Evolutionary conservation across 495 filamentous ascomycete species (phyloP).

Genomic region (Annulohypoxylon maeteangense): DNA sequence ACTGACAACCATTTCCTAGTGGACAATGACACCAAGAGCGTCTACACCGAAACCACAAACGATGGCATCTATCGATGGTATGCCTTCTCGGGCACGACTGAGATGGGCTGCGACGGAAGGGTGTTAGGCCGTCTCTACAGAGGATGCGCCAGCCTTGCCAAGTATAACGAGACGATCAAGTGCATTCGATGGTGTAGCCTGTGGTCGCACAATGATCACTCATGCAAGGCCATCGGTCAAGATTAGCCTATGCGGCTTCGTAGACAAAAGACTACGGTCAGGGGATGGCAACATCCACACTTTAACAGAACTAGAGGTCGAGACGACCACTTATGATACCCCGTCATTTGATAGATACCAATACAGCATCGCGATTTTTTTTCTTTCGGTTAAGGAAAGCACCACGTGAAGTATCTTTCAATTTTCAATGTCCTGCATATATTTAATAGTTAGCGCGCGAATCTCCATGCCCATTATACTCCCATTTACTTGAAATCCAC

Average conservation of each 20-base stretch:
- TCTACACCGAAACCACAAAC: conserved; percentile 25
- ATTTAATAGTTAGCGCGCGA: not conserved
- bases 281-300: no score
- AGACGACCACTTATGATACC: not conserved
- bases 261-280: not conserved
- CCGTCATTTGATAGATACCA: not conserved
- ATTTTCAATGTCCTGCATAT: not conserved
- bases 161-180: conserved; percentile 10
- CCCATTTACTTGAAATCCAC: not conserved
- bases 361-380: not conserved
- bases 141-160: conserved; percentile 14
- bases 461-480: not conserved
- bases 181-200: conserved; percentile 36
- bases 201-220: conserved; percentile 19
- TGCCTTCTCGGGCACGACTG: conserved; percentile 14
- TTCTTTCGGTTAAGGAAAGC: not conserved
- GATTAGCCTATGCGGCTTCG: no score
- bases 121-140: conserved; percentile 15
- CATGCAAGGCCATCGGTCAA: conserved; percentile 25
- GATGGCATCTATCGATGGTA: conserved; percentile 40
- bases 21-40: conserved; percentile 24
- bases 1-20: conserved; percentile 21
- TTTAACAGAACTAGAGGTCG: not conserved
- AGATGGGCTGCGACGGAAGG: conserved; percentile 22
- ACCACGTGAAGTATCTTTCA: not conserved